Evolutionary conservation across 495 filamentous ascomycete genomes (phyloP).

Genomic region (Penicillium malachiteum): DNA sequence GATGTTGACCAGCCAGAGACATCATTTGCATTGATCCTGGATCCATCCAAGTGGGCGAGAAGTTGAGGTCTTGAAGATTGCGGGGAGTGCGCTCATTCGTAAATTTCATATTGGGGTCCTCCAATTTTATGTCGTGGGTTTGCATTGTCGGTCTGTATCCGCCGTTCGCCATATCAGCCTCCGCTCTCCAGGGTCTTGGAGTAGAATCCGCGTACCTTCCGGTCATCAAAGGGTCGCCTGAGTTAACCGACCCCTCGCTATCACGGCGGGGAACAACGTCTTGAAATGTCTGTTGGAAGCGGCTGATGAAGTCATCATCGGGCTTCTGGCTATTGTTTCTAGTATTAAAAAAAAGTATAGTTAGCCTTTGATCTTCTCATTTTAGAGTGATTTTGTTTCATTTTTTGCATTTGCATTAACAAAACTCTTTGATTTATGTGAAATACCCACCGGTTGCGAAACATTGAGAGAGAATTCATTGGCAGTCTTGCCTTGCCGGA

Average conservation of each 20-base stretch:
- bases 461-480: conserved; percentile 20
- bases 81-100: conserved; percentile 70
- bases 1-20: conserved; percentile 69
- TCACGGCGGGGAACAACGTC: conserved; percentile 50
- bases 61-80: conserved; percentile 76
- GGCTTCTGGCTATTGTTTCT: conserved; percentile 88
- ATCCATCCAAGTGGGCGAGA: conserved; percentile 85
- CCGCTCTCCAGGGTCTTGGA: not conserved
- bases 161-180: conserved; percentile 9
- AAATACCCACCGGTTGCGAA: conserved; percentile 23
- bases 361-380: not conserved
- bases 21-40: conserved; percentile 78
- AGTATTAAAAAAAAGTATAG: not conserved
- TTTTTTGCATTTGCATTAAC: not conserved
- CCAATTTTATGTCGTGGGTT: conserved; percentile 33
- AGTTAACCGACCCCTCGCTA: conserved; percentile 4
- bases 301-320: conserved; percentile 75
- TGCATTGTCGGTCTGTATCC: conserved; percentile 9
- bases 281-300: conserved; percentile 78
- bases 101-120: conserved; percentile 64
- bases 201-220: conserved; percentile 24
- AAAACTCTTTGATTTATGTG: not conserved
- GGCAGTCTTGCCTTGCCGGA: conserved; percentile 1
- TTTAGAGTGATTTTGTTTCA: not conserved
- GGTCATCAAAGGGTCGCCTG: conserved; percentile 20